A percentile compares a stretch with the other conserved stretches of the same genome.
Conservation (phyloP, 495 filamentous ascomycete species). For the Filosporella fistucella region DNA sequence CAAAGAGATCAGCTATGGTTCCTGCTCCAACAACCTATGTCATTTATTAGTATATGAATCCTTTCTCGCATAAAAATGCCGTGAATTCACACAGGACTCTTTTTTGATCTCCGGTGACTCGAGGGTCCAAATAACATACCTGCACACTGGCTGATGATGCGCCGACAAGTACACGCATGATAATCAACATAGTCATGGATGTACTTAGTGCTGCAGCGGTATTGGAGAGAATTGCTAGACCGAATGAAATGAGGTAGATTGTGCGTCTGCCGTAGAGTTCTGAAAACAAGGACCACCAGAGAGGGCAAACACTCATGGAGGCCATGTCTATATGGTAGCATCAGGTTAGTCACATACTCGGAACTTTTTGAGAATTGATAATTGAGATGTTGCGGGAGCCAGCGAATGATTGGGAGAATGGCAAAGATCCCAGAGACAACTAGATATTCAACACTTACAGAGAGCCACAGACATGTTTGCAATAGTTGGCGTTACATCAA, state of each 20-base stretch:
- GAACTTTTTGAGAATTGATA: too few relatives aligned
- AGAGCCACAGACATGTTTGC: conserved; percentile 80
- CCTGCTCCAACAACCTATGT: conserved; percentile 92
- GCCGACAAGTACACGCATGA: conserved; percentile 77
- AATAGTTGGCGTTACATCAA: conserved; percentile 62
- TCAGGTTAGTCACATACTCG: too few relatives aligned
- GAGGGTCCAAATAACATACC: too few relatives aligned
- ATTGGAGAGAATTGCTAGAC: conserved; percentile 74
- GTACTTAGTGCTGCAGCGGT: conserved; percentile 66
- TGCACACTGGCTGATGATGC: conserved; percentile 86
- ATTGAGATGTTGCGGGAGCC: too few relatives aligned
- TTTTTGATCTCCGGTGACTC: too few relatives aligned
- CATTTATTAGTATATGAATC: too few relatives aligned
- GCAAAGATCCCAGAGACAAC: too few relatives aligned
- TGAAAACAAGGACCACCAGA: conserved; percentile 94
- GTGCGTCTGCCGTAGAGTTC: conserved; percentile 77
- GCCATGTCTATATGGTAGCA: conserved; percentile 63
- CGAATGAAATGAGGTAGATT: conserved; percentile 82
- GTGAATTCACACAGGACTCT: too few relatives aligned
- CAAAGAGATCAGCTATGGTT: conserved; percentile 92
- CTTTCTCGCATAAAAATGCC: too few relatives aligned
- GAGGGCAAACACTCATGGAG: conserved; percentile 81
- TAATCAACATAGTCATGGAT: conserved; percentile 79
- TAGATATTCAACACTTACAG: too few relatives aligned
- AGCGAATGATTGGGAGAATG: too few relatives aligned